Base-by-base conservation (phyloP, 805 yeast genomes). In the Hagleromyces aurorensis region DNA sequence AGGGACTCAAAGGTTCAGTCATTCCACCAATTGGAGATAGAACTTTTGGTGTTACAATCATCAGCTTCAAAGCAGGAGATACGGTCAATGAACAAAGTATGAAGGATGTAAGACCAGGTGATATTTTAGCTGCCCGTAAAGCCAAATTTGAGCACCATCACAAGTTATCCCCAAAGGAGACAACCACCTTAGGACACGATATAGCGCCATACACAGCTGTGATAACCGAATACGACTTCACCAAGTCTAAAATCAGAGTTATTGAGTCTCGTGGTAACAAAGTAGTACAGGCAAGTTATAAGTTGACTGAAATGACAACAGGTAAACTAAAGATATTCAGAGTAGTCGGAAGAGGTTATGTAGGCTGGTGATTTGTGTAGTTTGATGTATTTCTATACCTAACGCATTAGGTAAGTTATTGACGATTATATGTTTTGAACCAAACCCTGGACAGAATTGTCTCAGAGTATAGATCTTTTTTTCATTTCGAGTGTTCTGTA, bases 321-420 rank as follows among this genome's bases (percentile, higher is more conserved):
- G 98, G 98, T 4, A 75, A 74, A 44, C 61, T 89, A 8, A 70
- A 82, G 40, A 82, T 87, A 4, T 91, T 77, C 57, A 72, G 97
- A 48, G 72, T 73, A 5, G 78, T 86, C 18, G 83, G 82, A 8
- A 71, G 84, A 37, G 75, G 70, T 19, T 77, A 68, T 46, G 70
- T 85, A 23, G 79, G 76, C 4, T 86, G 95, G 95, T 72, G 41
- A 44, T 10, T 7, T 8, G 10, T 11, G 16, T 13, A 16, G 11
- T 13, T 14, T 18, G 13, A 23, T 24, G 20, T 23, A 9, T 23
- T 12, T 17, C n/a, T 12, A 29, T 13, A 7, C 8, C 16, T 15
- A 21, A 17, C 19, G 26, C 25, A n/a, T n/a, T n/a, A n/a, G n/a
- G n/a, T n/a, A n/a, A n/a, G n/a, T n/a, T n/a, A n/a, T n/a, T n/a